These are phyloP conservation scores for Desmodesmus armatus DNA, from an alignment of 139 green algal genomes.

Conservation along the genomic window DNA sequence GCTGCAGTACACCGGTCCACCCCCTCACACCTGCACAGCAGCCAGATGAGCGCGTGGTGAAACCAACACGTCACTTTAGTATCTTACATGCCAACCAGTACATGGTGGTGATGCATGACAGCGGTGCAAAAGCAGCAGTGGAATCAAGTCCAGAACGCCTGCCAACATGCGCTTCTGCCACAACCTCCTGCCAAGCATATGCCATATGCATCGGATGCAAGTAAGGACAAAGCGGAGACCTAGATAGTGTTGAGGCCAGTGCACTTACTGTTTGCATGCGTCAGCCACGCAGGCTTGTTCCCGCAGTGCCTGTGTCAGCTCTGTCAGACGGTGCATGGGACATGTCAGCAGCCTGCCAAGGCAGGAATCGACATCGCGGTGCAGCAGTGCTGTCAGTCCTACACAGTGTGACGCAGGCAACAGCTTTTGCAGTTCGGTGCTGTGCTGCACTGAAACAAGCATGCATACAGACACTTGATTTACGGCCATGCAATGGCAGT, in stretches of 20 bases:
- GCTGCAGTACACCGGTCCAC: conserved; percentile 62
- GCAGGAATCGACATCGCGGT: too few relatives aligned
- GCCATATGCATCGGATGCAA: too few relatives aligned
- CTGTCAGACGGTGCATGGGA: conserved; percentile 27
- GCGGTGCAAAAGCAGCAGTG: not conserved
- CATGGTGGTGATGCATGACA: conserved; percentile 9
- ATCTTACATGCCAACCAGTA: not conserved
- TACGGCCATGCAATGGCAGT: too few relatives aligned
- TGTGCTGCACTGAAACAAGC: too few relatives aligned
- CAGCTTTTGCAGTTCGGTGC: conserved; percentile 66
- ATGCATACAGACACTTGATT: too few relatives aligned
- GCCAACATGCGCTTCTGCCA: not conserved
- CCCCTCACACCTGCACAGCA: conserved; percentile 61
- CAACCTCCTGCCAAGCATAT: too few relatives aligned
- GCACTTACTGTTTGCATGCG: conserved; percentile 15
- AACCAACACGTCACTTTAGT: not conserved
- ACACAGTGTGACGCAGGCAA: conserved; percentile 41
- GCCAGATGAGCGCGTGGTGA: not conserved
- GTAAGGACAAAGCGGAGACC: too few relatives aligned
- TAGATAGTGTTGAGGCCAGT: too few relatives aligned
- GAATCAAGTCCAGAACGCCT: not conserved
- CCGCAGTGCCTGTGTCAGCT: conserved; percentile 1
- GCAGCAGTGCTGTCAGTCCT: conserved; percentile 53
- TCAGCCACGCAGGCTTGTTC: conserved; percentile 22
- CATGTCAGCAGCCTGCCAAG: conserved; percentile 47